These are phyloP conservation scores for Trichocladium antarcticum DNA, from an alignment of 495 filamentous ascomycete species.

Conservation along the genomic window DNA sequence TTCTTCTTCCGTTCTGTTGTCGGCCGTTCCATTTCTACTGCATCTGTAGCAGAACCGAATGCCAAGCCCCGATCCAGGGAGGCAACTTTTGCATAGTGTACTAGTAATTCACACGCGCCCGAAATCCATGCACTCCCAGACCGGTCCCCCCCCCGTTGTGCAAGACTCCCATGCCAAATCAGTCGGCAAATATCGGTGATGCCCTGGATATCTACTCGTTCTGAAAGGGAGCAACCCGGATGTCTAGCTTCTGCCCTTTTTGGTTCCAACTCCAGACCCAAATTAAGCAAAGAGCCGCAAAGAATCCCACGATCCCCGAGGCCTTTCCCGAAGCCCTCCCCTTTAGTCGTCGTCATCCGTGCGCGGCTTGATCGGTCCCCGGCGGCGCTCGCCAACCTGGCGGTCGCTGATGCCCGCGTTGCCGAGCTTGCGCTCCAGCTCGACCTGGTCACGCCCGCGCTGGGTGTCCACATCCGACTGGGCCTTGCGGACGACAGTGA, in stretches of 20 bases:
- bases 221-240: slow-evolving; percentile 1
- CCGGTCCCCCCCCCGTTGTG: neutral
- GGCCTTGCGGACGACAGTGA: slow-evolving; percentile 63
- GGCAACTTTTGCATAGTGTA: neutral
- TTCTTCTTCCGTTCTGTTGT: neutral
- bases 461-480: slow-evolving; percentile 53
- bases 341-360: slow-evolving; percentile 40
- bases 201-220: slow-evolving; percentile 10
- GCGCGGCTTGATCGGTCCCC: slow-evolving; percentile 26
- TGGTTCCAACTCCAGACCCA: slow-evolving; percentile 13
- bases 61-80: slow-evolving; percentile 1
- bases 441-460: slow-evolving; percentile 49
- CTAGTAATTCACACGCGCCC: slow-evolving; percentile 2
- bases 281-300: slow-evolving; percentile 9
- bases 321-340: neutral
- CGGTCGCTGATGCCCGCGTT: slow-evolving; percentile 31
- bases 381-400: slow-evolving; percentile 16
- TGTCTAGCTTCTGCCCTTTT: slow-evolving; percentile 9
- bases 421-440: slow-evolving; percentile 46
- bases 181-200: neutral
- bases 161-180: slow-evolving; percentile 5
- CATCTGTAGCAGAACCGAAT: neutral
- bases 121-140: slow-evolving; percentile 3
- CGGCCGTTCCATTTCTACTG: slow-evolving; percentile 6
- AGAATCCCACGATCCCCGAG: neutral